phyloP scores from a whole-genome alignment of 306 rosid species.

The Coriaria nepalensis region DNA sequence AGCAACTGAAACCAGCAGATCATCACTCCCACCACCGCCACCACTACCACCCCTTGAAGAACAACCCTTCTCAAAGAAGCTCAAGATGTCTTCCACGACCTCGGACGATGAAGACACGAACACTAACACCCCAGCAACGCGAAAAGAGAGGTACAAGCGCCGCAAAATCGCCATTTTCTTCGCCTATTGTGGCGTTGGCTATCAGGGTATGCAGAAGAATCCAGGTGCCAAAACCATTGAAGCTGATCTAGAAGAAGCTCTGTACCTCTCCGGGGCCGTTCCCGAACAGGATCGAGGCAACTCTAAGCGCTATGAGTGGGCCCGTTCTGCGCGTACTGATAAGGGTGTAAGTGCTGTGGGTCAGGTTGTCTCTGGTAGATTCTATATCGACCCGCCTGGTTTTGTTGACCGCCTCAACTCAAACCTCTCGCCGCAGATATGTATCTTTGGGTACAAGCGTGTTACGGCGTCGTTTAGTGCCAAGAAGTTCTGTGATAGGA shows the following conservation, averaged over 20 bases:
- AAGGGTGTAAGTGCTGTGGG: slow-evolving; percentile 98
- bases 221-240: slow-evolving; percentile 97
- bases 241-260: slow-evolving; percentile 84
- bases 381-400: slow-evolving; percentile 90
- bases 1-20: slow-evolving; percentile 22
- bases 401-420: slow-evolving; percentile 73
- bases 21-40: slow-evolving; percentile 21
- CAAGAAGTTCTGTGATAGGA: slow-evolving; percentile 87
- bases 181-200: slow-evolving; percentile 89
- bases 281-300: slow-evolving; percentile 71
- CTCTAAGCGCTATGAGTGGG: slow-evolving; percentile 74
- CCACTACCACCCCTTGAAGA: slow-evolving; percentile 19
- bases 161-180: slow-evolving; percentile 78
- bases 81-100: slow-evolving; percentile 73
- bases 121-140: slow-evolving; percentile 14
- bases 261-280: slow-evolving; percentile 58
- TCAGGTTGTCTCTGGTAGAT: slow-evolving; percentile 85
- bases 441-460: slow-evolving; percentile 74
- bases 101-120: slow-evolving; percentile 48
- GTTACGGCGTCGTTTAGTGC: slow-evolving; percentile 74
- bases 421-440: slow-evolving; percentile 63
- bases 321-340: slow-evolving; percentile 90
- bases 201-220: slow-evolving; percentile 96
- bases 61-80: slow-evolving; percentile 52
- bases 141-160: slow-evolving; percentile 55